Percentiles rank a stretch among this genome's conserved stretches.
phyloP scores from a whole-genome alignment of 2,329 filamentous ascomycete species.

The Nemania sp. region DNA sequence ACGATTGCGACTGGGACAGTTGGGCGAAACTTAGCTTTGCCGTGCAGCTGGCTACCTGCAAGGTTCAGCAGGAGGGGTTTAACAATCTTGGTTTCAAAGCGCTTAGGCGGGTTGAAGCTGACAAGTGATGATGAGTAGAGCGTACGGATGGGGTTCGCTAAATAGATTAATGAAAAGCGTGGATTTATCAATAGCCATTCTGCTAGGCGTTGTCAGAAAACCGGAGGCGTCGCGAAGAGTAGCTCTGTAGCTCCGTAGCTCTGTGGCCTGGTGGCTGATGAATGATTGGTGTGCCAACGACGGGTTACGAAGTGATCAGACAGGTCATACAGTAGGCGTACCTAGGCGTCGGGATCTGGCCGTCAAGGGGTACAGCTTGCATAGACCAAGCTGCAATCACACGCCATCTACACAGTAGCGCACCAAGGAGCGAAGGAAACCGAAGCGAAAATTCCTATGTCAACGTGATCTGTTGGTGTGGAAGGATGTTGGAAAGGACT shows the following conservation, averaged over 20 bases:
- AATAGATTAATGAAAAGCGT: slow-evolving; percentile 10
- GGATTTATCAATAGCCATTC: background rate
- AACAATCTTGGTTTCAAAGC: slow-evolving; percentile 57
- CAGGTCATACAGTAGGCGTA: slow-evolving; percentile 14
- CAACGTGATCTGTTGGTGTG: slow-evolving; percentile 41
- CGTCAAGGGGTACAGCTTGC: slow-evolving; percentile 25
- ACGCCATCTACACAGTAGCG: slow-evolving; percentile 26
- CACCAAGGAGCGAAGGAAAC: slow-evolving; percentile 22
- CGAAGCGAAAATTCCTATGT: slow-evolving; percentile 32
- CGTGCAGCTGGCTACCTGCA: slow-evolving; percentile 74
- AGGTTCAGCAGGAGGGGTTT: slow-evolving; percentile 77
- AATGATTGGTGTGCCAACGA: background rate
- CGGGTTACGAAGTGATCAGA: slow-evolving; percentile 3
- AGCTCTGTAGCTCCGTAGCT: too few species aligned
- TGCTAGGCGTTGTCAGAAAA: background rate
- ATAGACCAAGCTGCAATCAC: slow-evolving; percentile 36
- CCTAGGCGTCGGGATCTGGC: slow-evolving; percentile 18
- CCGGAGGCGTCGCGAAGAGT: background rate
- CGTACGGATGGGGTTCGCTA: slow-evolving; percentile 18
- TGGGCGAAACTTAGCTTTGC: slow-evolving; percentile 68
- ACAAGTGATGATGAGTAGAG: slow-evolving; percentile 22
- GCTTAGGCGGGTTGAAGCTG: slow-evolving; percentile 42
- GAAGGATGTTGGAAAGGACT: slow-evolving; percentile 44
- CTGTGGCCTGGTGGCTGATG: background rate
- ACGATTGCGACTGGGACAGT: slow-evolving; percentile 61